Evolutionary conservation across 2,329 filamentous ascomycete species (phyloP).

Genomic region (Penicillium griseofulvum): DNA sequence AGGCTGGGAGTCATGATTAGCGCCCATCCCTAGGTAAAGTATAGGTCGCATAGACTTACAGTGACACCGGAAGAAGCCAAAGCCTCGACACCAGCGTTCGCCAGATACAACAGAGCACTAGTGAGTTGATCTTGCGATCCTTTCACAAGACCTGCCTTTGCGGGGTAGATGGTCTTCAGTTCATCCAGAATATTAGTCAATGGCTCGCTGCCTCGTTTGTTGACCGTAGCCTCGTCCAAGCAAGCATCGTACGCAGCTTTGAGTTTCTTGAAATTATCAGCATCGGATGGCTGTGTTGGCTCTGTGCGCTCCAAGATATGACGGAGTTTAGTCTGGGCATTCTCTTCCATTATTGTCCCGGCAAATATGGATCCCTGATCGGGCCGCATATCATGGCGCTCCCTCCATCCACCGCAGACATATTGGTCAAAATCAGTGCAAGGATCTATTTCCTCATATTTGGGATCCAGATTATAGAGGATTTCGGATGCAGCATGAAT

Average conservation of each 20-base stretch:
- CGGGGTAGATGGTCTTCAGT: slow-evolving; percentile 49
- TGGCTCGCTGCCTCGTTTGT: slow-evolving; percentile 55
- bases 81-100: slow-evolving; percentile 37
- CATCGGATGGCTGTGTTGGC: slow-evolving; percentile 32
- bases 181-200: slow-evolving; percentile 56
- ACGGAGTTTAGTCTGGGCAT: slow-evolving; percentile 57
- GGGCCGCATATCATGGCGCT: slow-evolving; percentile 62
- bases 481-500: slow-evolving; percentile 63
- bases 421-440: slow-evolving; percentile 68
- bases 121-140: slow-evolving; percentile 32
- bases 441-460: slow-evolving; percentile 63
- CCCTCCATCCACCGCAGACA: slow-evolving; percentile 66
- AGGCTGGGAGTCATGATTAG: slow-evolving; percentile 29
- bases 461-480: slow-evolving; percentile 60
- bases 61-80: slow-evolving; percentile 34
- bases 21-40: neutral
- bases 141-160: slow-evolving; percentile 24
- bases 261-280: slow-evolving; percentile 63
- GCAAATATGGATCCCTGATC: slow-evolving; percentile 63
- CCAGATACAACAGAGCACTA: slow-evolving; percentile 37
- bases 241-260: slow-evolving; percentile 65
- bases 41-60: slow-evolving; percentile 23
- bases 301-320: slow-evolving; percentile 60
- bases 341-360: slow-evolving; percentile 60
- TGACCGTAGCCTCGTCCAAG: slow-evolving; percentile 59